Conservation (phyloP, 371 early-diverging fungal genomes). For the Mucor saturninus region DNA sequence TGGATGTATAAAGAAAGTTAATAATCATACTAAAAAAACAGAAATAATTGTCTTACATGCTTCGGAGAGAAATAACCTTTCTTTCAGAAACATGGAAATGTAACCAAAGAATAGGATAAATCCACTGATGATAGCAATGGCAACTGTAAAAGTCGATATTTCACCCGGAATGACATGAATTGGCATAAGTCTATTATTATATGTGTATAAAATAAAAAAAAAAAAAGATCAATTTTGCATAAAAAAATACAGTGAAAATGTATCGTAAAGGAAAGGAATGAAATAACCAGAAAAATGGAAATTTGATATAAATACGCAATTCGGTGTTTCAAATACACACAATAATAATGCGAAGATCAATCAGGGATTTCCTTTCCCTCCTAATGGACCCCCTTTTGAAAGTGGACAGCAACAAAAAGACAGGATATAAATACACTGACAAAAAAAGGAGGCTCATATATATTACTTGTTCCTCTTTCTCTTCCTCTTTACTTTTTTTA, state of each 20-base stretch:
- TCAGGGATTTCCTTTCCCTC: no score
- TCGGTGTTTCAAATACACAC: no score
- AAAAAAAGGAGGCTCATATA: neutral
- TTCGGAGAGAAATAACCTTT: slow-evolving; percentile 89
- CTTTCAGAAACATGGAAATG: slow-evolving; percentile 90
- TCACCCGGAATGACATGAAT: slow-evolving; percentile 54
- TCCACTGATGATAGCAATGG: slow-evolving; percentile 72
- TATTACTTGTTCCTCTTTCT: slow-evolving; percentile 1
- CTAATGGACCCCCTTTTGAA: no score
- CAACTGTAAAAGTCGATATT: slow-evolving; percentile 50
- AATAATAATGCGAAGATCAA: no score
- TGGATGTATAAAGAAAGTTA: no score
- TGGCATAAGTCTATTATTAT: slow-evolving; percentile 25
- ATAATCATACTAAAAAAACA: neutral
- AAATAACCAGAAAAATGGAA: neutral
- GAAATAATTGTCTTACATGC: slow-evolving; percentile 35
- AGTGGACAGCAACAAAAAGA: neutral
- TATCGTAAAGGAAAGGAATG: neutral
- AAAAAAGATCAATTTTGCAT: neutral
- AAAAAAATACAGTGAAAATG: neutral
- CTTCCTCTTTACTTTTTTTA: neutral
- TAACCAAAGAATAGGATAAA: slow-evolving; percentile 89
- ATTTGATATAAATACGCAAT: no score
- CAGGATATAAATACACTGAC: neutral
- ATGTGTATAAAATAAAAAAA: slow-evolving; percentile 8